A percentile compares a stretch with the other conserved stretches of the same genome.
These are phyloP conservation scores for Clonostachys rosea DNA, from an alignment of 2,329 filamentous ascomycete genomes.

Conservation along the genomic window DNA sequence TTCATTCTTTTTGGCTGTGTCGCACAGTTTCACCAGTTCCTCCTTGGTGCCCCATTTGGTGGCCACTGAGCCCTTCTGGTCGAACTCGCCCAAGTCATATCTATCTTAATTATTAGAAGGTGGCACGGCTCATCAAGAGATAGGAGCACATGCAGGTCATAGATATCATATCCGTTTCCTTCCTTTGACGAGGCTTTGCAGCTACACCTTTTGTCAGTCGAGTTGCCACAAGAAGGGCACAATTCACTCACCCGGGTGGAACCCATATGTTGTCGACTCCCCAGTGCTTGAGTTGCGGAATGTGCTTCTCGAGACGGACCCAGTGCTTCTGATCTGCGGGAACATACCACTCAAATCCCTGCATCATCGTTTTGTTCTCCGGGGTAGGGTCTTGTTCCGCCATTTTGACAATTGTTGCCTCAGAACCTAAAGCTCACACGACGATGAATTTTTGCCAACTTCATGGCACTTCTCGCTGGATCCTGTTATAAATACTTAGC, in stretches of 20 bases:
- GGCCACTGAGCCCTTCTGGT: conserved; percentile 59
- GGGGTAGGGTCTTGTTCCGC: conserved; percentile 13
- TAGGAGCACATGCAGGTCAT: conserved; percentile 43
- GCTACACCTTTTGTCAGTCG: conserved; percentile 6
- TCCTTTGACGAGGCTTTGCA: conserved; percentile 62
- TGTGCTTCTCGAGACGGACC: conserved; percentile 49
- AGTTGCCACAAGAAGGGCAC: not conserved
- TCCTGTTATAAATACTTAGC: too few relatives aligned
- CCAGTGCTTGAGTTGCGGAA: conserved; percentile 53
- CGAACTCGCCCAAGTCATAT: conserved; percentile 69
- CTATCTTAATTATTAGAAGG: too few relatives aligned
- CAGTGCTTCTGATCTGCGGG: conserved; percentile 61
- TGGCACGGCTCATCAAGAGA: too few relatives aligned
- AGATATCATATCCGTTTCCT: conserved; percentile 67
- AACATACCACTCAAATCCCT: conserved; percentile 72
- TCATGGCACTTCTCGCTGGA: too few relatives aligned
- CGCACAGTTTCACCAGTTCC: conserved; percentile 51
- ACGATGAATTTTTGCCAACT: too few relatives aligned
- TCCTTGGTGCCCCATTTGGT: conserved; percentile 70
- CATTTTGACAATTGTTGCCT: not conserved
- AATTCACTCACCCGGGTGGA: conserved; percentile 45
- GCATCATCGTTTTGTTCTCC: conserved; percentile 56
- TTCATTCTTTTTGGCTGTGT: conserved; percentile 46
- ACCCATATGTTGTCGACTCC: conserved; percentile 66
- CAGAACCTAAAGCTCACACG: too few relatives aligned